These are phyloP conservation scores for Micromonas pusilla DNA, from an alignment of 139 green algal species.

Conservation along the genomic window DNA sequence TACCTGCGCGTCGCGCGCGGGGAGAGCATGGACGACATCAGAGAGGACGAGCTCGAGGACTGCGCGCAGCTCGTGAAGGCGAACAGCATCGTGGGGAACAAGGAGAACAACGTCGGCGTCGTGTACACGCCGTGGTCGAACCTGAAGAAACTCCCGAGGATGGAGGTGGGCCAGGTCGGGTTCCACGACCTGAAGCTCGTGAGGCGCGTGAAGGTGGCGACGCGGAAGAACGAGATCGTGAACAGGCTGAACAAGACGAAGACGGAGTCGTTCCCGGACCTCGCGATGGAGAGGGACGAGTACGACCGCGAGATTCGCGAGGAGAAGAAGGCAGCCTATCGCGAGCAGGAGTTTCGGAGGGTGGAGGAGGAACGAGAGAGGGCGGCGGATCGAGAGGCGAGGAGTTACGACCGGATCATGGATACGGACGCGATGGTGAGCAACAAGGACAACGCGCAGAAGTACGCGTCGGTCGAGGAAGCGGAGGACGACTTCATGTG, in stretches of 20 bases:
- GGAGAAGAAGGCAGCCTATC: conserved; percentile 17
- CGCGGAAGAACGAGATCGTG: conserved; percentile 72
- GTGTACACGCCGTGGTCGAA: conserved; percentile 92
- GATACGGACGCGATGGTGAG: conserved; percentile 75
- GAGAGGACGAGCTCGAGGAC: conserved; percentile 77
- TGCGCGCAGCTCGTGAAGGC: conserved; percentile 83
- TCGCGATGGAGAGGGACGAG: conserved; percentile 61
- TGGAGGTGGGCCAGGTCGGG: conserved; percentile 79
- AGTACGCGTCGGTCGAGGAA: conserved; percentile 71
- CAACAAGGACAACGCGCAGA: conserved; percentile 63
- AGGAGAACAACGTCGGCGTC: conserved; percentile 71
- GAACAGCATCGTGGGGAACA: conserved; percentile 91
- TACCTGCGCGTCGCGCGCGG: conserved; percentile 78
- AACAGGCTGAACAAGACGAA: conserved; percentile 90
- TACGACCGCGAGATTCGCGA: conserved; percentile 34
- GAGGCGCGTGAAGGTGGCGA: conserved; percentile 55
- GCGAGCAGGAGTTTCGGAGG: conserved; percentile 26
- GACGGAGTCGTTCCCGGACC: conserved; percentile 66
- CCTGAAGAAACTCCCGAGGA: conserved; percentile 70
- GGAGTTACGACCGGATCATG: conserved; percentile 73
- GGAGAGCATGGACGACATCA: conserved; percentile 62
- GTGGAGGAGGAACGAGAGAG: conserved; percentile 58
- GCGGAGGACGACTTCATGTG: conserved; percentile 97
- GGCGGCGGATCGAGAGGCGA: conserved; percentile 55
- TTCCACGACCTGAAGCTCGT: conserved; percentile 74